Conservation (phyloP, 2,329 filamentous ascomycete species). For the Xylaria hypoxylon region DNA sequence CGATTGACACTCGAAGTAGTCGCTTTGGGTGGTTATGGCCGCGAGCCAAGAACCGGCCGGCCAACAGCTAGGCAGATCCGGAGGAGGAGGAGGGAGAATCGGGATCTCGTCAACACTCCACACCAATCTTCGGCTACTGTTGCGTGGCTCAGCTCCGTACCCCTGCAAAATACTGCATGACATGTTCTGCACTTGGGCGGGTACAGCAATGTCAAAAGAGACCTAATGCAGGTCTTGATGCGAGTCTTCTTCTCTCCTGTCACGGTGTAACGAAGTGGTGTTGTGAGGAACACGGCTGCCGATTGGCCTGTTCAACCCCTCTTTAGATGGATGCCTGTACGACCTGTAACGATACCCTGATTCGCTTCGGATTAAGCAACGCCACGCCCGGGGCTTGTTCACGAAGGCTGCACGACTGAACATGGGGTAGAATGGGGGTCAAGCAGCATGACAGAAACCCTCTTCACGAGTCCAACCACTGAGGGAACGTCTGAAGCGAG, state of each 20-base stretch:
- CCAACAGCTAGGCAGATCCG: slow-evolving; percentile 27
- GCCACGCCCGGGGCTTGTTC: slow-evolving; percentile 28
- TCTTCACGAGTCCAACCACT: slow-evolving; percentile 24
- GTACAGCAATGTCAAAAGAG: slow-evolving; percentile 29
- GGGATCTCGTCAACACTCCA: slow-evolving; percentile 35
- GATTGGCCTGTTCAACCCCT: slow-evolving; percentile 40
- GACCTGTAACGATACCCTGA: slow-evolving; percentile 28
- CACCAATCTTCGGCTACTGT: slow-evolving; percentile 33
- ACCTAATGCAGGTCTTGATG: slow-evolving; percentile 41
- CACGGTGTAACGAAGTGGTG: slow-evolving; percentile 36
- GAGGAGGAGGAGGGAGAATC: slow-evolving; percentile 33
- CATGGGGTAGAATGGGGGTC: slow-evolving; percentile 40
- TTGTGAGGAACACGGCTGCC: slow-evolving; percentile 38
- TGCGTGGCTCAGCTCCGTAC: slow-evolving; percentile 37
- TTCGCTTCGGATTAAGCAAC: slow-evolving; percentile 34
- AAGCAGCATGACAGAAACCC: slow-evolving; percentile 33
- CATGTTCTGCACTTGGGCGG: slow-evolving; percentile 30
- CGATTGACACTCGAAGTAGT: slow-evolving; percentile 30
- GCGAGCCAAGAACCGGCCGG: slow-evolving; percentile 26
- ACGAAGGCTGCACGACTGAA: slow-evolving; percentile 31
- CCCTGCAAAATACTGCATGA: slow-evolving; percentile 33
- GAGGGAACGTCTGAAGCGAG: slow-evolving; percentile 29
- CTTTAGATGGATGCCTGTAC: slow-evolving; percentile 27
- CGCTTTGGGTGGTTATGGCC: slow-evolving; percentile 33
- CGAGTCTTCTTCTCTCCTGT: slow-evolving; percentile 29